A percentile compares a stretch with the other conserved stretches of the same genome.
Conservation (phyloP, 371 early-diverging fungal genomes). For the Mortierella sp. region DNA sequence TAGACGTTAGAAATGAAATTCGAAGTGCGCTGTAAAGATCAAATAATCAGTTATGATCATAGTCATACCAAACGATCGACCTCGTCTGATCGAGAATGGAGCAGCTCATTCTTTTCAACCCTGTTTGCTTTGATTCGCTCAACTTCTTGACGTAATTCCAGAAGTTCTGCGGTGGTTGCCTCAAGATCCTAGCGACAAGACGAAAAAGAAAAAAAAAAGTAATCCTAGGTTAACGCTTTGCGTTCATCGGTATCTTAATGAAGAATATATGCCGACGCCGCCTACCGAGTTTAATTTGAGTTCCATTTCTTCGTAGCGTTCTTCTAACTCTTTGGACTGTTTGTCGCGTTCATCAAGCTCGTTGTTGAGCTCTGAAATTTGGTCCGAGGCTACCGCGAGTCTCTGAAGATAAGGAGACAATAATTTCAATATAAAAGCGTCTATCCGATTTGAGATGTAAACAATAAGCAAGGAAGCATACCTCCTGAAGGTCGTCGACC, state of each 20-base stretch:
- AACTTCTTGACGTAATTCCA: conserved; percentile 34
- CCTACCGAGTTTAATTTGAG: conserved; percentile 35
- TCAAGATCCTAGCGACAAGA: conserved; percentile 23
- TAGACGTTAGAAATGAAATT: too few species aligned
- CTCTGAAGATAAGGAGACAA: conserved; percentile 6
- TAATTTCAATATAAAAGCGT: not conserved
- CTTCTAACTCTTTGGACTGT: conserved; percentile 37
- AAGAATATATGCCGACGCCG: not conserved
- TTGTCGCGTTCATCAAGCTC: conserved; percentile 38
- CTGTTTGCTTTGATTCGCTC: conserved; percentile 36
- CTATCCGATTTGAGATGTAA: not conserved
- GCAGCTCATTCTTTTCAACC: conserved; percentile 33
- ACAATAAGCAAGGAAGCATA: conserved; percentile 2
- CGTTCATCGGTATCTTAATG: too few species aligned
- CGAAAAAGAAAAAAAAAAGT: not conserved
- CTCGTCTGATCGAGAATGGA: conserved; percentile 38
- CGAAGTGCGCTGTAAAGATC: not conserved
- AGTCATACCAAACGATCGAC: conserved; percentile 45
- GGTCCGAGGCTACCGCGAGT: conserved; percentile 27
- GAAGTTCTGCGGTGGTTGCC: conserved; percentile 32
- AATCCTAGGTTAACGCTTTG: not conserved
- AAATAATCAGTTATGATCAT: not conserved
- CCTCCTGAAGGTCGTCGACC: conserved; percentile 34
- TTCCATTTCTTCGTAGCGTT: conserved; percentile 47
- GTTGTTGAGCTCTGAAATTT: conserved; percentile 31